A percentile compares a stretch with the other conserved stretches of the same genome.
Evolutionary conservation across 1,284 basidiomycete genomes (phyloP).

Genomic region (Anthracocystis panici-leucophaei): DNA sequence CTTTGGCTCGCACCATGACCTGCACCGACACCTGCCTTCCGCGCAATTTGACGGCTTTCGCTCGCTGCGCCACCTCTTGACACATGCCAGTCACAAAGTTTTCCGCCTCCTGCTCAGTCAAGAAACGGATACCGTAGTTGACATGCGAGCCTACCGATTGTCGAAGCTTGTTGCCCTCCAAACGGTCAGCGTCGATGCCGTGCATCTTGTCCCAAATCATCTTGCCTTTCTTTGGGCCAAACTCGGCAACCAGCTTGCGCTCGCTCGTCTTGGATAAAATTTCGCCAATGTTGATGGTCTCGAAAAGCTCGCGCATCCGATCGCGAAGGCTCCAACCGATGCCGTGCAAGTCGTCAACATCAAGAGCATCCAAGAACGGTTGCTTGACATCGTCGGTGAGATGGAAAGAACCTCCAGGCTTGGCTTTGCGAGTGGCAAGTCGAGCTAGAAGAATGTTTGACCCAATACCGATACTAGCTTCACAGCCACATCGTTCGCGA

Average conservation of each 20-base stretch:
- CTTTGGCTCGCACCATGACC: constrained; percentile 87
- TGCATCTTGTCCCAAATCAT: constrained; percentile 84
- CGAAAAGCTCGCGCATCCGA: constrained; percentile 77
- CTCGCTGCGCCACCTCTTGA: constrained; percentile 53
- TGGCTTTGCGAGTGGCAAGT: constrained; percentile 88
- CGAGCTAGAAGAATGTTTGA: constrained; percentile 92
- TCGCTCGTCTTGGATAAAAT: constrained; percentile 58
- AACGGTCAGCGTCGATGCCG: constrained; percentile 82
- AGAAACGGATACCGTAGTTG: constrained; percentile 90
- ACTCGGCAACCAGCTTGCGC: constrained; percentile 72
- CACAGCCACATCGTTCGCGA: constrained; percentile 81
- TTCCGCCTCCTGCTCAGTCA: constrained; percentile 82
- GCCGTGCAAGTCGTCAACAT: constrained; percentile 87
- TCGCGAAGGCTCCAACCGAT: constrained; percentile 76
- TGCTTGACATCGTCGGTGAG: constrained; percentile 74
- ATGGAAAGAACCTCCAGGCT: constrained; percentile 87
- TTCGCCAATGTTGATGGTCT: constrained; percentile 79
- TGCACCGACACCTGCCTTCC: constrained; percentile 77
- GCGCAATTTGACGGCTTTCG: constrained; percentile 79
- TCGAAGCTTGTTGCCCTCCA: constrained; percentile 74
- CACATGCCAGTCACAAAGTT: constrained; percentile 61
- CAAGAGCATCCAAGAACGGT: constrained; percentile 78
- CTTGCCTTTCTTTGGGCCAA: constrained; percentile 86
- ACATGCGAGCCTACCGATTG: constrained; percentile 54
- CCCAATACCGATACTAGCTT: constrained; percentile 84